These are phyloP conservation scores for Prunus fruticosa DNA, from an alignment of 306 rosid species.

Conservation along the genomic window DNA sequence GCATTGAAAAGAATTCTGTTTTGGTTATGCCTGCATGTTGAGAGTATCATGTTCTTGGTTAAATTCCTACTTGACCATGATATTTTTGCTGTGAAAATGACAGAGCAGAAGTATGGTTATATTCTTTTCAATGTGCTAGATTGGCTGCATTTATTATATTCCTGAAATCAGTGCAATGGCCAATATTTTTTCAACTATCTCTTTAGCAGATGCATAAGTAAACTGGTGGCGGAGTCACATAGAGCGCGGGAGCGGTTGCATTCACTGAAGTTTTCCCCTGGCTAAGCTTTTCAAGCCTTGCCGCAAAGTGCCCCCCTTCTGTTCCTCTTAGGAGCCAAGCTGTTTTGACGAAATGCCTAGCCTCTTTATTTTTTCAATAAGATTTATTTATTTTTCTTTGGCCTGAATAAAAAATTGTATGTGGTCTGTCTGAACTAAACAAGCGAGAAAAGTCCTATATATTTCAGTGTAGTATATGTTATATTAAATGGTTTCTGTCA, in stretches of 20 bases:
- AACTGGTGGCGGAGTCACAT: background rate
- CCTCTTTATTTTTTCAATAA: background rate
- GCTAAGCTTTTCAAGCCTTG: background rate
- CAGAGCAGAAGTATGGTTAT: background rate
- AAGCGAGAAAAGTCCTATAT: too few species aligned
- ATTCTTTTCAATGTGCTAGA: background rate
- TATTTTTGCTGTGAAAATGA: background rate
- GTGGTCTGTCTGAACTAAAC: background rate
- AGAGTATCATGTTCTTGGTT: conserved; percentile 15
- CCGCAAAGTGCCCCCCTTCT: background rate
- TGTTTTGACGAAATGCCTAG: background rate
- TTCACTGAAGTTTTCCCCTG: background rate
- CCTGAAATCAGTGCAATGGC: background rate
- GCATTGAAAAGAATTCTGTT: background rate
- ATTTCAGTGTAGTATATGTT: background rate
- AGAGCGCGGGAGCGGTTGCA: background rate
- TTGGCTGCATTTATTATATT: background rate
- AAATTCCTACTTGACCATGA: background rate
- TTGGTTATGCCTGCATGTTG: background rate
- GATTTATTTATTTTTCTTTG: background rate
- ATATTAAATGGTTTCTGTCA: background rate
- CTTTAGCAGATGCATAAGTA: background rate
- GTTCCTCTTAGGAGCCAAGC: background rate
- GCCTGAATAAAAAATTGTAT: background rate
- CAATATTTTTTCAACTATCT: background rate